These are phyloP conservation scores for Neurospora terricola DNA, from an alignment of 495 filamentous ascomycete species.

Conservation along the genomic window DNA sequence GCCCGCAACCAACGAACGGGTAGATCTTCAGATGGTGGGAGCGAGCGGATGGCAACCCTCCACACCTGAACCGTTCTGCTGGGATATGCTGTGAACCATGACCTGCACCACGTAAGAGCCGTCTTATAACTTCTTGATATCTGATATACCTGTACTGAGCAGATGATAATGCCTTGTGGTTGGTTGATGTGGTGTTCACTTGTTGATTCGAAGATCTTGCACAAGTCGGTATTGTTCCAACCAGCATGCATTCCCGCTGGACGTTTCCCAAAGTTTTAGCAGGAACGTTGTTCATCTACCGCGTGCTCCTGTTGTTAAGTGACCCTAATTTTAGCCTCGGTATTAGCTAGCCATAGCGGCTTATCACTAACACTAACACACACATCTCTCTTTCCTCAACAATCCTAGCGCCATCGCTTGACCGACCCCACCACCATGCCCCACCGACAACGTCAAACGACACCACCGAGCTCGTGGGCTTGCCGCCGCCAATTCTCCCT, in stretches of 20 bases:
- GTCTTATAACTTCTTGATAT: not conserved
- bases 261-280: not conserved
- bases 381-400: not conserved
- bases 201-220: not conserved
- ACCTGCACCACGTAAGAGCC: not conserved
- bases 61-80: not conserved
- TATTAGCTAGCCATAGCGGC: not conserved
- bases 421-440: not conserved
- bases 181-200: not conserved
- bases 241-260: no score
- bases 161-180: not conserved
- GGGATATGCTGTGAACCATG: not conserved
- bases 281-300: not conserved
- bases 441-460: not conserved
- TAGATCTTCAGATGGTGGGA: not conserved
- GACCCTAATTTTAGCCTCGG: accelerated
- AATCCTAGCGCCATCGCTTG: not conserved
- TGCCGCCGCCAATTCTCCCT: not conserved
- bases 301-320: not conserved
- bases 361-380: not conserved
- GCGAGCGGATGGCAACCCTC: not conserved
- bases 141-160: not conserved
- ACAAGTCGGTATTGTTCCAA: no score
- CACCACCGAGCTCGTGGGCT: not conserved
- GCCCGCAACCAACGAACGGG: not conserved